Base-by-base conservation (phyloP, 352 stramenopile species). In the Phytophthora sansomeana region DNA sequence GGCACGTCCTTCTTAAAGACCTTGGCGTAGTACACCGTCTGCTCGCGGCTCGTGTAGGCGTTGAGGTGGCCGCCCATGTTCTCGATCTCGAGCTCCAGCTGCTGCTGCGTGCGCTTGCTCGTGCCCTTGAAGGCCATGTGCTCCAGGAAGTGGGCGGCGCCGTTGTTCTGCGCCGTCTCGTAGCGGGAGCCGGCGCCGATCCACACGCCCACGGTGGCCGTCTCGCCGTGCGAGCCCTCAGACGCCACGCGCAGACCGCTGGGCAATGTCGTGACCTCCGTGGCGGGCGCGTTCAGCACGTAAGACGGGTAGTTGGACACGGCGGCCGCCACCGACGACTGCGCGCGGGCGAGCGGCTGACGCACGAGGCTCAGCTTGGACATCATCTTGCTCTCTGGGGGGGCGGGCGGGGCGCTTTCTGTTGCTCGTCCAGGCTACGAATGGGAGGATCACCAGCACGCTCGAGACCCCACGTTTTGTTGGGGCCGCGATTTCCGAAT, bases 61-160 rank as follows among this genome's bases (percentile, higher is more conserved):
- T 99, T 98, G 46, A 99, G 84, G 88, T 99, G 98, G 67, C 96
- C 98, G 60, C 98, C 98, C 96, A 99, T 99, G 87, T 99, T 99
- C 89, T 99, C 98, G 71, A 99, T 99, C 80, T 99, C 95, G 46
- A 99, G 85, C 85, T 99, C 98, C n/a, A 99, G 88, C 75, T 98
- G 84, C 75, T 98, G 93, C 85, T 99, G 97, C 44, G 93, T 99
- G 59, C 98, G 87, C 69, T 97, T 97, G 32, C 75, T 75, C 33
- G 98, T 99, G 70, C 98, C 98, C 85, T 99, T 99, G 88, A 99
- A 99, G 44, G 97, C 95, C 96, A 99, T 99, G 88, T 99, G 98
- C 89, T 99, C 98, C 55, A 99, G 66, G 74, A 99, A 99, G 83
- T 99, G 98, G 14, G 98, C 98, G 6, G 97, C 96, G 58, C 98